A percentile compares a stretch with the other conserved stretches of the same genome.
These are phyloP conservation scores for Wickerhamiella vanderwaltii DNA, from an alignment of 805 yeast species.

Conservation along the genomic window DNA sequence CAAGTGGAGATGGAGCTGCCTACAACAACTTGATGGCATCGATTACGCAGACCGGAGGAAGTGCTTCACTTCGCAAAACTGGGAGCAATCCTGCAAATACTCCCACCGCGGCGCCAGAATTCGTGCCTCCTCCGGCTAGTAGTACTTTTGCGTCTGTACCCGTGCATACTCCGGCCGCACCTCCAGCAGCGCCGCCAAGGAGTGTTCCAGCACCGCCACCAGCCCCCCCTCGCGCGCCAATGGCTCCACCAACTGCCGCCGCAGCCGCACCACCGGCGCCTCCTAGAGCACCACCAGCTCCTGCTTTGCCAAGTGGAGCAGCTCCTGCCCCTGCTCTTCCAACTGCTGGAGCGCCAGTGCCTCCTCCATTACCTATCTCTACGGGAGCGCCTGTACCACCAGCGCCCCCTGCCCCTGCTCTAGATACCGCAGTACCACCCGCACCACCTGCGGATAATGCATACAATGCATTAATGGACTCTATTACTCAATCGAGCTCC, in stretches of 20 bases:
- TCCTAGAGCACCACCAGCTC: constrained; percentile 8
- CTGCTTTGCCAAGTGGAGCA: constrained; percentile 10
- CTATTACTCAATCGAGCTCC: constrained; percentile 72
- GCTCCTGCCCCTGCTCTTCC: constrained; percentile 19
- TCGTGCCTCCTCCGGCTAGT: background rate
- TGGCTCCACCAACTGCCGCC: background rate
- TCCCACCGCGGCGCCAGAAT: background rate
- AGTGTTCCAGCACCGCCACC: background rate
- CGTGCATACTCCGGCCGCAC: background rate
- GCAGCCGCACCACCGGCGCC: constrained; percentile 10
- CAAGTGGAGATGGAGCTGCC: constrained; percentile 15
- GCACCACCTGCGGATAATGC: constrained; percentile 11
- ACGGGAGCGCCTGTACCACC: constrained; percentile 26
- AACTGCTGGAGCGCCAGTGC: constrained; percentile 18
- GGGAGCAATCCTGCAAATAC: constrained; percentile 9
- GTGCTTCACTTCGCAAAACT: background rate
- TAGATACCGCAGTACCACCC: constrained; percentile 18
- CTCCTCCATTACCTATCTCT: constrained; percentile 22
- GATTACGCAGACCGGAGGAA: constrained; percentile 40
- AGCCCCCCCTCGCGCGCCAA: background rate
- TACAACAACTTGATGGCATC: constrained; percentile 54
- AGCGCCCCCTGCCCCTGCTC: constrained; percentile 19
- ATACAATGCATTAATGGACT: constrained; percentile 48
- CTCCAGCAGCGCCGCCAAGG: constrained; percentile 3
- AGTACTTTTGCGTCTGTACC: background rate